A percentile compares a stretch with the other conserved stretches of the same genome.
These are phyloP conservation scores for Pseudogymnoascus sp. DNA, from an alignment of 2,329 filamentous ascomycete species.

Conservation along the genomic window DNA sequence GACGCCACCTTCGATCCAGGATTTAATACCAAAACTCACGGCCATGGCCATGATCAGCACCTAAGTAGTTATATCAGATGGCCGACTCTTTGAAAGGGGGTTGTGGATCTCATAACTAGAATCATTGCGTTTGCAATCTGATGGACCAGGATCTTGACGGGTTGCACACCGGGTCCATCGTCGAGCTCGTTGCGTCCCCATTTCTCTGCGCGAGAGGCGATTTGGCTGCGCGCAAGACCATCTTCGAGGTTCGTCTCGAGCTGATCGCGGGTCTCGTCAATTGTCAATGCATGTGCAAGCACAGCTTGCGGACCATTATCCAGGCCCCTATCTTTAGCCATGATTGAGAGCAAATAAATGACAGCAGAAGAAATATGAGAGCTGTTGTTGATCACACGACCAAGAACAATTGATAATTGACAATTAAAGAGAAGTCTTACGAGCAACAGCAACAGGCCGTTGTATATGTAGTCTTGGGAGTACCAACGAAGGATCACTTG, in stretches of 20 bases:
- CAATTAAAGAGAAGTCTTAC: not conserved
- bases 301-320: not conserved
- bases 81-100: not conserved
- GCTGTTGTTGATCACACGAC: not conserved
- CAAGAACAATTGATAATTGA: not conserved
- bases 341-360: not conserved
- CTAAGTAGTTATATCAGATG: constrained; percentile 25
- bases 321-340: not conserved
- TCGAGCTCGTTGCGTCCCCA: constrained; percentile 58
- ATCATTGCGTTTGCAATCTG: constrained; percentile 65
- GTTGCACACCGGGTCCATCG: constrained; percentile 50
- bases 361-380: not conserved
- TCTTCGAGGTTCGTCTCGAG: constrained; percentile 47
- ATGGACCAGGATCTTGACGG: constrained; percentile 54
- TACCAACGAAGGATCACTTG: not conserved
- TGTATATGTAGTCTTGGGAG: not conserved
- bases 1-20: constrained; percentile 54
- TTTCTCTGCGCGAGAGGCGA: constrained; percentile 43
- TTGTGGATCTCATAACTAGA: constrained; percentile 37
- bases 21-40: constrained; percentile 48
- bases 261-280: constrained; percentile 44
- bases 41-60: constrained; percentile 50
- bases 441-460: not conserved
- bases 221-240: constrained; percentile 49
- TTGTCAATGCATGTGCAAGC: constrained; percentile 48